Percentiles rank a stretch among this genome's conserved stretches.
Conservation (phyloP, 305 asterid species). For the Fraxinus dipetala region DNA sequence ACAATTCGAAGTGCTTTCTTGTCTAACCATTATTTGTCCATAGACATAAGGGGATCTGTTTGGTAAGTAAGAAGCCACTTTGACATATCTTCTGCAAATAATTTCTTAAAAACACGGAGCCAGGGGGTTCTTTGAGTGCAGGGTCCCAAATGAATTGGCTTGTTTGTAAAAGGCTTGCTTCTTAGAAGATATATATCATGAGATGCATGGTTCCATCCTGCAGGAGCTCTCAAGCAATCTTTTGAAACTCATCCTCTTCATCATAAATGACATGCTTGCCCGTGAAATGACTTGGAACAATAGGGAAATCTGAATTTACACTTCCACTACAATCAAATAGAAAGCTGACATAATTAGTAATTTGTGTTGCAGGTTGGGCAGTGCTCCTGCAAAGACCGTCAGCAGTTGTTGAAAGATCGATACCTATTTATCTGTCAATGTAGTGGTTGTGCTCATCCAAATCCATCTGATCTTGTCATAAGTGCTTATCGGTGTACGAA, state of each 20-base stretch:
- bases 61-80: neutral
- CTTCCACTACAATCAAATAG: neutral
- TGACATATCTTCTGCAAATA: neutral
- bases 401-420: constrained; percentile 52
- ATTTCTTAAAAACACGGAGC: neutral
- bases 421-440: constrained; percentile 82
- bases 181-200: neutral
- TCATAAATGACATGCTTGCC: neutral
- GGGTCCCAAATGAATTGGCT: neutral
- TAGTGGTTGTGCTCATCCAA: constrained; percentile 62
- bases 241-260: neutral
- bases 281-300: neutral
- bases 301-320: neutral
- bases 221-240: neutral
- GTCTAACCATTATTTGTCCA: neutral
- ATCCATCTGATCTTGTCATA: constrained; percentile 71
- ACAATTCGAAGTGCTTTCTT: neutral
- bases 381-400: constrained; percentile 61
- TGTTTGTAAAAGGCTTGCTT: neutral
- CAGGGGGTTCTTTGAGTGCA: neutral
- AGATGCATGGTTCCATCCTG: neutral
- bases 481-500: constrained; percentile 61
- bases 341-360: neutral
- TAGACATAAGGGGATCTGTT: neutral
- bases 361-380: constrained; percentile 67